Conservation (phyloP, 768 basidiomycete genomes). For the Strobilomyces confusus region DNA sequence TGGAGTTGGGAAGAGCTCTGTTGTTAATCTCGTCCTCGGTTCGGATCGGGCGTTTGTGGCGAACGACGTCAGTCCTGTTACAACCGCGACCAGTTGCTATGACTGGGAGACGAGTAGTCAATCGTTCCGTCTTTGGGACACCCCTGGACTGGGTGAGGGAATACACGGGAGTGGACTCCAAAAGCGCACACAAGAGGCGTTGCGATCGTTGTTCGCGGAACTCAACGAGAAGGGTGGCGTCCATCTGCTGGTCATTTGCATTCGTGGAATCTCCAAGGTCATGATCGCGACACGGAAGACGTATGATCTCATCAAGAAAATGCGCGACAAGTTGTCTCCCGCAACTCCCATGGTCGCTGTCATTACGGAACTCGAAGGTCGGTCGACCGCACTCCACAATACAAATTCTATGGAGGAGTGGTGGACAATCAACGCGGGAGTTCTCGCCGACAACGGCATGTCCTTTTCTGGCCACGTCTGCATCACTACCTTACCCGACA, state of each 20-base stretch:
- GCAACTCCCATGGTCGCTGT: constrained; percentile 25
- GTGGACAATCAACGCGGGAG: constrained; percentile 33
- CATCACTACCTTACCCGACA: constrained; percentile 31
- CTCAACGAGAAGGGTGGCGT: constrained; percentile 20
- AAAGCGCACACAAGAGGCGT: constrained; percentile 16
- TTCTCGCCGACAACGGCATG: constrained; percentile 29
- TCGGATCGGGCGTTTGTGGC: constrained; percentile 17
- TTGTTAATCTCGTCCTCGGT: constrained; percentile 25
- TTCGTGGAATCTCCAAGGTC: constrained; percentile 17
- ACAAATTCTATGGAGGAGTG: constrained; percentile 38
- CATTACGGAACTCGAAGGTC: constrained; percentile 31
- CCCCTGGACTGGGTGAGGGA: constrained; percentile 28
- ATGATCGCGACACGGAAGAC: constrained; percentile 17
- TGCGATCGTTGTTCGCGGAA: constrained; percentile 20
- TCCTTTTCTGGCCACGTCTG: constrained; percentile 35
- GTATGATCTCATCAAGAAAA: constrained; percentile 15
- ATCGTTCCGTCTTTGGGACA: constrained; percentile 28
- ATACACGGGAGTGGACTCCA: constrained; percentile 14
- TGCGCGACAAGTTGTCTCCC: constrained; percentile 14
- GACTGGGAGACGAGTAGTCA: constrained; percentile 10
- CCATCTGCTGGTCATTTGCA: constrained; percentile 27
- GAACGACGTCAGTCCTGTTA: constrained; percentile 18
- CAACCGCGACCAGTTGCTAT: constrained; percentile 9
- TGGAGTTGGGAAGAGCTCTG: constrained; percentile 29
- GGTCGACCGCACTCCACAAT: constrained; percentile 12